Conservation (phyloP, 345 rosid species). For the Aquilaria malaccensis region DNA sequence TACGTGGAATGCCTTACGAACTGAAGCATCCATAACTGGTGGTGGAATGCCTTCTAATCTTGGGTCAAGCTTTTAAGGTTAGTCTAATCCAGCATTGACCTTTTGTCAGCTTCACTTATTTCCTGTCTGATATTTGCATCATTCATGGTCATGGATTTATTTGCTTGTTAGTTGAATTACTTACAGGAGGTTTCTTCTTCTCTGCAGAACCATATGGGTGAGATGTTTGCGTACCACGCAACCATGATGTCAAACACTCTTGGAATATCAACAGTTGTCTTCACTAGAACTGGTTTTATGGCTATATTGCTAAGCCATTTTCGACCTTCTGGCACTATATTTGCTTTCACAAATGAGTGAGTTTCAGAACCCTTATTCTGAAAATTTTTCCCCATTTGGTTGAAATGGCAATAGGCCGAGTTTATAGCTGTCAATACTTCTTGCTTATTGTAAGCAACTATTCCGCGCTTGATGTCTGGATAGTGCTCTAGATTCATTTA, state of each 20-base stretch:
- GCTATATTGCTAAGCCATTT: constrained; percentile 87
- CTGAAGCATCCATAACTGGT: constrained; percentile 83
- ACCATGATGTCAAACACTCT: constrained; percentile 99
- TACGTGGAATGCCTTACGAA: constrained; percentile 54
- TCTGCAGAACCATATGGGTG: constrained; percentile 60
- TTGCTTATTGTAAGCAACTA: too few species aligned
- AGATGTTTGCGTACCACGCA: constrained; percentile 99
- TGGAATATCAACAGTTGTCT: constrained; percentile 91
- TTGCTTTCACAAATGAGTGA: constrained; percentile 90
- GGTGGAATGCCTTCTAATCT: constrained; percentile 82
- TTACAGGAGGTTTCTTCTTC: constrained; percentile 10
- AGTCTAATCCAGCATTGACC: neutral
- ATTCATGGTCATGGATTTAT: neutral
- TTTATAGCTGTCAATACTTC: too few species aligned
- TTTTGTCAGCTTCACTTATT: neutral
- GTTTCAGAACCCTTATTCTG: constrained; percentile 10
- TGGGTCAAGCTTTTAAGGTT: constrained; percentile 88
- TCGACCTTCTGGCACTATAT: constrained; percentile 93
- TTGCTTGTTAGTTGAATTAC: constrained; percentile 2
- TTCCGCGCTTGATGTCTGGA: too few species aligned
- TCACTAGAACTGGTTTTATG: constrained; percentile 97
- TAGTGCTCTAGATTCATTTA: too few species aligned
- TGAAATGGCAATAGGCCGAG: too few species aligned
- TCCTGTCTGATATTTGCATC: neutral
- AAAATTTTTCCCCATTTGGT: too few species aligned